These are phyloP conservation scores for Talaromyces verruculosus DNA, from an alignment of 2,329 filamentous ascomycete genomes.

Conservation along the genomic window DNA sequence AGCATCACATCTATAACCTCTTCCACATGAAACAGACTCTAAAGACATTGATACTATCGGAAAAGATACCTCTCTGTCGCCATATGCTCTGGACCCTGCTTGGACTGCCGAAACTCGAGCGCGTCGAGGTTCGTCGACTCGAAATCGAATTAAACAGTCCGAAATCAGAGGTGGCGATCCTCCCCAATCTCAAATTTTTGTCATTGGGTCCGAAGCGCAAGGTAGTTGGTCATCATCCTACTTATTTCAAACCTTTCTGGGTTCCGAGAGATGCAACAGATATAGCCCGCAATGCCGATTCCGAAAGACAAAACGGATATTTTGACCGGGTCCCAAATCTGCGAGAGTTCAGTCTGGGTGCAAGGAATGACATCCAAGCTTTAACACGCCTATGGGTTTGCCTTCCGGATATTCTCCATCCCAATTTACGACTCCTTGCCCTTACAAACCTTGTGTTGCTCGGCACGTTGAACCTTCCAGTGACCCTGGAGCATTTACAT, in stretches of 20 bases:
- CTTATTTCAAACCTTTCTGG: slow-evolving; percentile 5
- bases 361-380: background rate
- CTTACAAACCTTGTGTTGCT: background rate
- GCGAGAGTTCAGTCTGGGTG: slow-evolving; percentile 8
- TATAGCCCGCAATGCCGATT: background rate
- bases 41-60: slow-evolving; percentile 31
- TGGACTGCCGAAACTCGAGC: slow-evolving; percentile 31
- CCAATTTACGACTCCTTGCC: background rate
- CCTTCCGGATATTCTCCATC: slow-evolving; percentile 12
- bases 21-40: slow-evolving; percentile 10
- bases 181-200: slow-evolving; percentile 15
- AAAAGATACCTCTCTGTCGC: slow-evolving; percentile 13
- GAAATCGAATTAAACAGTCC: background rate
- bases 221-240: background rate
- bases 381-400: background rate
- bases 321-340: slow-evolving; percentile 16
- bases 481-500: slow-evolving; percentile 9
- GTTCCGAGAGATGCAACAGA: background rate
- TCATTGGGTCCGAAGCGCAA: background rate
- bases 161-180: background rate
- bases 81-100: slow-evolving; percentile 1
- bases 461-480: background rate
- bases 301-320: background rate
- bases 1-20: slow-evolving; percentile 9
- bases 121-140: slow-evolving; percentile 12